phyloP scores from a whole-genome alignment of 2,329 filamentous ascomycete species.

The Pyrenochaeta sp. region DNA sequence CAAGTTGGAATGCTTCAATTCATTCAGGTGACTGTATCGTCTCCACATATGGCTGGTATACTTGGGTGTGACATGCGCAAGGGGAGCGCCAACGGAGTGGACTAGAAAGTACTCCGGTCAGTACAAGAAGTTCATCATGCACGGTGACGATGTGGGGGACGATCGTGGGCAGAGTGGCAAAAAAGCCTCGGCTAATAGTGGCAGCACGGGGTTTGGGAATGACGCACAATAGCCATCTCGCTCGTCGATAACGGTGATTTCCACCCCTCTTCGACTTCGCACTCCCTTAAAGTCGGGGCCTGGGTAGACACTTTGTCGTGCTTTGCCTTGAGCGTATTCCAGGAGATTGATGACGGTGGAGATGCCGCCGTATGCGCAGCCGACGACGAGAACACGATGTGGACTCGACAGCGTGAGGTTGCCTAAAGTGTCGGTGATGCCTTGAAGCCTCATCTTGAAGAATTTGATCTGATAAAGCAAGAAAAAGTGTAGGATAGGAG shows the following conservation, averaged over 20 bases:
- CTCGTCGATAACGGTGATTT: constrained; percentile 80
- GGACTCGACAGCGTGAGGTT: constrained; percentile 41
- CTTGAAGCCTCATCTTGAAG: constrained; percentile 41
- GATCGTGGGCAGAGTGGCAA: constrained; percentile 1
- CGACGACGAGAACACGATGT: constrained; percentile 67
- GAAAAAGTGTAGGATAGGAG: background rate
- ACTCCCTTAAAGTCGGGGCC: constrained; percentile 46
- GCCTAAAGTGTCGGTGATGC: constrained; percentile 32
- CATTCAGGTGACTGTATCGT: constrained; percentile 71
- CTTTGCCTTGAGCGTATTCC: constrained; percentile 68
- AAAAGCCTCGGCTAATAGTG: constrained; percentile 26
- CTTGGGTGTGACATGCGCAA: constrained; percentile 70
- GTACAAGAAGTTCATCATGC: constrained; percentile 17
- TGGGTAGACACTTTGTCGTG: constrained; percentile 56
- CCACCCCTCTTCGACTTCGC: constrained; percentile 62
- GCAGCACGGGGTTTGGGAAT: constrained; percentile 6
- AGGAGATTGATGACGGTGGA: constrained; percentile 72
- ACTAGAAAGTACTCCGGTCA: constrained; percentile 56
- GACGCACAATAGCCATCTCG: constrained; percentile 81
- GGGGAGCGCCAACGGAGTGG: constrained; percentile 78
- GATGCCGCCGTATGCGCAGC: constrained; percentile 77
- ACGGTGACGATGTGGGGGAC: constrained; percentile 11
- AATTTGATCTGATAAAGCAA: constrained; percentile 22
- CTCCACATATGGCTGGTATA: constrained; percentile 76
- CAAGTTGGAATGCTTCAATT: constrained; percentile 70